Evolutionary conservation across 345 rosid species (phyloP).

Genomic region (Carallia pectinifolia): DNA sequence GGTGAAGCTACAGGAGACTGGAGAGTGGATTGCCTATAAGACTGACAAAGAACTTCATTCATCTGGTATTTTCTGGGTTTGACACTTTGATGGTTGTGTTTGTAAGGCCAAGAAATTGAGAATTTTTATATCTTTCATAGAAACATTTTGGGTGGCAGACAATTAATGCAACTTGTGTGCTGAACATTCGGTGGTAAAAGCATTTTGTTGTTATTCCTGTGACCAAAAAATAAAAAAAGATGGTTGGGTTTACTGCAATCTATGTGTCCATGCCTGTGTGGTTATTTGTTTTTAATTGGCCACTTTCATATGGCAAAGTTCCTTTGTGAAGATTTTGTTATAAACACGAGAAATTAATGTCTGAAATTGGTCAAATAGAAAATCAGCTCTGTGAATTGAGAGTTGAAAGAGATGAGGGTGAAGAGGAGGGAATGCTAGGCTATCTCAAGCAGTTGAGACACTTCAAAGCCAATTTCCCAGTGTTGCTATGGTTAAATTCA

Average conservation of each 20-base stretch:
- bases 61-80: constrained; percentile 38
- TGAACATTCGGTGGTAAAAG: no score
- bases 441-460: constrained; percentile 86
- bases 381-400: constrained; percentile 79
- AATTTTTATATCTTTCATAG: no score
- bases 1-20: constrained; percentile 68
- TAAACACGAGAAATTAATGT: constrained; percentile 67
- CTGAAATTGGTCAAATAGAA: constrained; percentile 68
- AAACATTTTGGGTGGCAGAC: no score
- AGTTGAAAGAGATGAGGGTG: constrained; percentile 87
- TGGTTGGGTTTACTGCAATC: no score
- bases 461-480: constrained; percentile 88
- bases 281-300: no score
- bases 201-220: no score
- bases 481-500: constrained; percentile 97
- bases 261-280: no score
- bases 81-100: no score
- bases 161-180: no score
- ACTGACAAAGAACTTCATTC: constrained; percentile 54
- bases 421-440: constrained; percentile 63
- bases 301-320: no score
- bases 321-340: neutral
- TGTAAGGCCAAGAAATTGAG: no score
- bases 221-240: no score
- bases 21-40: constrained; percentile 50